Evolutionary conservation across 352 stramenopile species (phyloP).

Genomic region (Phytophthora megakarya): DNA sequence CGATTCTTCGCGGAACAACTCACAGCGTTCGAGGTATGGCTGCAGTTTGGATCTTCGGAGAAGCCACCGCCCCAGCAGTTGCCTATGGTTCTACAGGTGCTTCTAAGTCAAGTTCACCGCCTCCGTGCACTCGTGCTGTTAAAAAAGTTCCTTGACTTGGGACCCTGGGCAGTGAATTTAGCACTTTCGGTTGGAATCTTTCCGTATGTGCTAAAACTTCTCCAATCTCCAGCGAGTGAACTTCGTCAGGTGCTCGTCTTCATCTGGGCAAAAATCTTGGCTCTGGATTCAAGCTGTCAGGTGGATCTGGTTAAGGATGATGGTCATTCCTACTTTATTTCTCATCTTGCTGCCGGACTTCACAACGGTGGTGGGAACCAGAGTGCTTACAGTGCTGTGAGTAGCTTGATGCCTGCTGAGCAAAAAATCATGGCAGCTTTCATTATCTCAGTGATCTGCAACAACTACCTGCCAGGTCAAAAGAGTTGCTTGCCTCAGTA

Average conservation of each 20-base stretch:
- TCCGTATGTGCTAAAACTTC: constrained; percentile 98
- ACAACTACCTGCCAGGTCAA: constrained; percentile 92
- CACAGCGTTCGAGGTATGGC: constrained; percentile 98
- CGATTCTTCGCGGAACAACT: constrained; percentile 99
- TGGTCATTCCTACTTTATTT: constrained; percentile 96
- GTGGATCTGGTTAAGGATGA: constrained; percentile 97
- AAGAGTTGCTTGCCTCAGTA: constrained; percentile 93
- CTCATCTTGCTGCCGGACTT: constrained; percentile 84
- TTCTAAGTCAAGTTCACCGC: constrained; percentile 97
- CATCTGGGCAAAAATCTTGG: constrained; percentile 95
- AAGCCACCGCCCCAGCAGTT: constrained; percentile 96
- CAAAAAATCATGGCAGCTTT: constrained; percentile 97
- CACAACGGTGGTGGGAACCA: constrained; percentile 44
- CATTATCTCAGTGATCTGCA: constrained; percentile 95
- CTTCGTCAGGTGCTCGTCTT: constrained; percentile 95
- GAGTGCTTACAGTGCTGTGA: constrained; percentile 28
- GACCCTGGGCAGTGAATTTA: constrained; percentile 89
- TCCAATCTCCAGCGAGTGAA: constrained; percentile 95
- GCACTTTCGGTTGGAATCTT: constrained; percentile 97
- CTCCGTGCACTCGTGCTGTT: constrained; percentile 95
- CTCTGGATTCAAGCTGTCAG: constrained; percentile 96
- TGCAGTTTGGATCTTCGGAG: constrained; percentile 93
- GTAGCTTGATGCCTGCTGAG: constrained; percentile 72
- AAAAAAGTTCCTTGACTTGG: constrained; percentile 96
- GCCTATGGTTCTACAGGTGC: constrained; percentile 97